Evolutionary conservation across 306 rosid species (phyloP).

Genomic region (Vigna trinervia): DNA sequence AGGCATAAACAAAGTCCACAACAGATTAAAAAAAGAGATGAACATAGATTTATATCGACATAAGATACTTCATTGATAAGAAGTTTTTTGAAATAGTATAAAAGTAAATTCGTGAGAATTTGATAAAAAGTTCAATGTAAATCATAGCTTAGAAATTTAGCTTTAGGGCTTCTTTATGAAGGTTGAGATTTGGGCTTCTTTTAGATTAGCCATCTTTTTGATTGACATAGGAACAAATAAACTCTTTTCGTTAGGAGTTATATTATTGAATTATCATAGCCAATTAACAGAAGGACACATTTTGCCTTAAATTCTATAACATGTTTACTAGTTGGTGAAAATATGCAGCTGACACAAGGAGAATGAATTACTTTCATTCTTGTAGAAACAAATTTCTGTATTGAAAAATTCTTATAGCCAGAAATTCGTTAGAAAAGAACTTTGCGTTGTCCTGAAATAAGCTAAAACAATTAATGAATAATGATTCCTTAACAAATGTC

Average conservation of each 20-base stretch:
- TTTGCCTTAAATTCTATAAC: background rate
- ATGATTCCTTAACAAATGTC: too few relatives aligned
- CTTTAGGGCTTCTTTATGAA: background rate
- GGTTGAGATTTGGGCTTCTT: conserved; percentile 6
- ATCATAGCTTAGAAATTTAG: background rate
- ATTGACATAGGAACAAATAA: background rate
- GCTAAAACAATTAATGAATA: too few relatives aligned
- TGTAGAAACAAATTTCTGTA: background rate
- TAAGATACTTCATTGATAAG: background rate
- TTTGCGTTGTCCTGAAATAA: too few relatives aligned
- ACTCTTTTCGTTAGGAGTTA: background rate
- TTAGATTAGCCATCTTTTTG: conserved; percentile 12
- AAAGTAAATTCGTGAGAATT: too few relatives aligned
- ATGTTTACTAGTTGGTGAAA: conserved; percentile 22
- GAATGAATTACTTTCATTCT: background rate
- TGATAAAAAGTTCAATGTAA: conserved; percentile 7
- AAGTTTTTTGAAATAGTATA: too few relatives aligned
- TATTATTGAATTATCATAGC: conserved; percentile 4
- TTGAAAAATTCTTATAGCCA: background rate
- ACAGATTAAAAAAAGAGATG: too few relatives aligned
- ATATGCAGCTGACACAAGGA: background rate
- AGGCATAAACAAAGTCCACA: too few relatives aligned
- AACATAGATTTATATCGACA: conserved; percentile 30
- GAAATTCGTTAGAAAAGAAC: too few relatives aligned
- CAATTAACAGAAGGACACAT: background rate